Evolutionary conservation across 305 asterid species (phyloP).

Genomic region (Fraxinus albicans): DNA sequence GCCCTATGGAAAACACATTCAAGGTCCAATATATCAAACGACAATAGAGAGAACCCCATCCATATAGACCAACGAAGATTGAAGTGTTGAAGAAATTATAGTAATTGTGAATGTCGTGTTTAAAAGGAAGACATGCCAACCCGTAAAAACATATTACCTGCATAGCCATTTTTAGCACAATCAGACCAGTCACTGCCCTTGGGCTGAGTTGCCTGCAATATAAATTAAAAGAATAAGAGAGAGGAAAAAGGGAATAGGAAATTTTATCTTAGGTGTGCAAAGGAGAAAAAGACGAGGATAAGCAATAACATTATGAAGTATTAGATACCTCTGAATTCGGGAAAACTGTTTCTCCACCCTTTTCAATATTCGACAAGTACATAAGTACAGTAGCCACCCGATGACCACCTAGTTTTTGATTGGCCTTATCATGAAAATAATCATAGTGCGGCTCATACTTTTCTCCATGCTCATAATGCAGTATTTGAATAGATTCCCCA

Average conservation of each 20-base stretch:
- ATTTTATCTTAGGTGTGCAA: neutral
- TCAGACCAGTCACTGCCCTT: constrained; percentile 66
- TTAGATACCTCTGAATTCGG: constrained; percentile 43
- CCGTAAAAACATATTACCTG: constrained; percentile 36
- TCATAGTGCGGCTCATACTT: constrained; percentile 47
- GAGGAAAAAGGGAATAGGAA: neutral
- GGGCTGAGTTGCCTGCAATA: constrained; percentile 38
- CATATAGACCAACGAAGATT: neutral
- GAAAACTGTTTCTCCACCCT: constrained; percentile 50
- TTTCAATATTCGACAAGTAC: constrained; percentile 36
- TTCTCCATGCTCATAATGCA: constrained; percentile 40
- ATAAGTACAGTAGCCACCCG: constrained; percentile 47
- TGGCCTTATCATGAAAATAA: constrained; percentile 29
- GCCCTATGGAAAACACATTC: neutral
- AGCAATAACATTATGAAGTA: neutral
- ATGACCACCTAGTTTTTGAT: constrained; percentile 32
- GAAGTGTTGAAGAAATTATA: neutral
- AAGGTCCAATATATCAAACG: neutral
- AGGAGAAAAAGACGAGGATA: neutral
- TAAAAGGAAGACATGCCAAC: neutral
- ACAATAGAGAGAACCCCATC: neutral
- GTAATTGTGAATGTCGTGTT: neutral
- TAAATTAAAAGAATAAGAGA: neutral
- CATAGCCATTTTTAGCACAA: constrained; percentile 65
- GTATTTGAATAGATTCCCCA: constrained; percentile 39